Evolutionary conservation across 202 grass and related monocot genomes (phyloP).

Genomic region (Schoenoplectus triqueter): DNA sequence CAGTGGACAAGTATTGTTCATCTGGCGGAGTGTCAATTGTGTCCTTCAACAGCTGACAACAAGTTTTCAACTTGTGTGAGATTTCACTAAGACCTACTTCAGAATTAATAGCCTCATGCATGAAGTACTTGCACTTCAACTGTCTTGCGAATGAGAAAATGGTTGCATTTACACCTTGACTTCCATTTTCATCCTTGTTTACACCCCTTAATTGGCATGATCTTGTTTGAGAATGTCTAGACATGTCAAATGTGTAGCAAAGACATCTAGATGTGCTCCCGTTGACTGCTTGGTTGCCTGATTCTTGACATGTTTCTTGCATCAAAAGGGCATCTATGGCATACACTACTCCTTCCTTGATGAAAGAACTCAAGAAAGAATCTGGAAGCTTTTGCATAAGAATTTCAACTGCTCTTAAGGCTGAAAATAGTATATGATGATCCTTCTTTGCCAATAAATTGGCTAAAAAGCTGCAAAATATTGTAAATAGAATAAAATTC

Average conservation of each 20-base stretch:
- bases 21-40: conserved; percentile 55
- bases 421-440: conserved; percentile 75
- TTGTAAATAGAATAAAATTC: conserved; percentile 40
- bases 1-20: conserved; percentile 72
- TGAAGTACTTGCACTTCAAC: conserved; percentile 78
- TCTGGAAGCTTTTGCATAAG: conserved; percentile 98
- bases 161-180: conserved; percentile 51
- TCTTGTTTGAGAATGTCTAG: conserved; percentile 53
- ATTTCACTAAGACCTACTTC: conserved; percentile 77
- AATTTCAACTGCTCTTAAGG: conserved; percentile 85
- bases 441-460: conserved; percentile 88
- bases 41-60: conserved; percentile 78
- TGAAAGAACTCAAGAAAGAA: conserved; percentile 90
- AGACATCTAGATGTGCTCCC: conserved; percentile 74
- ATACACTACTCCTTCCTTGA: conserved; percentile 95
- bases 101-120: conserved; percentile 61
- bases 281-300: conserved; percentile 49
- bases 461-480: conserved; percentile 86
- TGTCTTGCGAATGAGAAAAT: conserved; percentile 68
- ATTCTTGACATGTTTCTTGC: conserved; percentile 62
- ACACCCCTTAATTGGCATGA: conserved; percentile 44
- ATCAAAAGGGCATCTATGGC: conserved; percentile 71
- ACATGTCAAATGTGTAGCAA: conserved; percentile 80
- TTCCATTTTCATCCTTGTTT: conserved; percentile 29
- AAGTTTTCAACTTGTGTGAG: conserved; percentile 82